Evolutionary conservation across 305 asterid genomes (phyloP).

Genomic region (Withania somnifera): DNA sequence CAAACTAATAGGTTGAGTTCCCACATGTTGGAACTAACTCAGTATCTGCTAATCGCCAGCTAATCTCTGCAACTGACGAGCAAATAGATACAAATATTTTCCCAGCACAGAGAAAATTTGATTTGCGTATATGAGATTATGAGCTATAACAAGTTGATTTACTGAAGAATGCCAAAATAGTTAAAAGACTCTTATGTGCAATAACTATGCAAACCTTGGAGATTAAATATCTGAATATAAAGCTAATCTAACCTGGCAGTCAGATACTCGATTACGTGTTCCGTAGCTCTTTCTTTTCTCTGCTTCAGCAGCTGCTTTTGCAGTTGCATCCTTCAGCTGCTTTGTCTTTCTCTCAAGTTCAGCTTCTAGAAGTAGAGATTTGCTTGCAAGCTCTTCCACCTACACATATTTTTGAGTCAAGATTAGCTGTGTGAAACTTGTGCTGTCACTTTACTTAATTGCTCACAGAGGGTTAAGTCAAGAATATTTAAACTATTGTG

Average conservation of each 20-base stretch:
- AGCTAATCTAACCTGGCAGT: conserved; percentile 50
- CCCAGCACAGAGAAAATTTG: neutral
- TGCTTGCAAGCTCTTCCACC: conserved; percentile 66
- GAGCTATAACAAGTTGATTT: neutral
- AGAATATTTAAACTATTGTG: neutral
- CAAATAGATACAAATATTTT: neutral
- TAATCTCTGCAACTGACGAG: neutral
- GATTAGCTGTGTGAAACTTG: neutral
- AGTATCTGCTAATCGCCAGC: neutral
- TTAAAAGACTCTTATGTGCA: neutral
- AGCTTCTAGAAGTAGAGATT: conserved; percentile 56
- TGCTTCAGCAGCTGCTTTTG: conserved; percentile 56
- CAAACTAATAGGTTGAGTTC: neutral
- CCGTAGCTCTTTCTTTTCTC: conserved; percentile 64
- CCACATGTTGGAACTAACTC: neutral
- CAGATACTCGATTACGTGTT: conserved; percentile 65
- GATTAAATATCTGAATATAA: neutral
- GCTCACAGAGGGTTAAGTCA: neutral
- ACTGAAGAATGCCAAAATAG: neutral
- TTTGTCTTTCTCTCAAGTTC: conserved; percentile 51
- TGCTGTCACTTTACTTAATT: neutral
- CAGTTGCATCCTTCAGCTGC: conserved; percentile 51
- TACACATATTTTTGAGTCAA: conserved; percentile 12
- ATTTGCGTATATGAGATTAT: neutral
- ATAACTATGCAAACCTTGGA: neutral